A percentile compares a stretch with the other conserved stretches of the same genome.
These are phyloP conservation scores for Atkinsonella texensis DNA, from an alignment of 2,329 filamentous ascomycete species.

Conservation along the genomic window DNA sequence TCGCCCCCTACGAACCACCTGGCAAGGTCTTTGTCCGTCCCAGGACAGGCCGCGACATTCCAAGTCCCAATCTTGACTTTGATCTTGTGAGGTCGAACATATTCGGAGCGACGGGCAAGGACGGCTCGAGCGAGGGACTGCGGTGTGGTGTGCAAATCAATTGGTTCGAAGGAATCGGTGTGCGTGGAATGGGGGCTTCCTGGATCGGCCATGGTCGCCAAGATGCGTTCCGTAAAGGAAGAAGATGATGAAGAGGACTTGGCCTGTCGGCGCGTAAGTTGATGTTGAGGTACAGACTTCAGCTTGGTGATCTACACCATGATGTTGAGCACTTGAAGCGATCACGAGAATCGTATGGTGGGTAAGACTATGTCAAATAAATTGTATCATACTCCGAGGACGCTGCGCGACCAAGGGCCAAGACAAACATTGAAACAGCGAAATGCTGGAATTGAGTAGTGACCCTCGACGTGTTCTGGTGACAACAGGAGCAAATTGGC, in stretches of 20 bases:
- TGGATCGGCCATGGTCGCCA: slow-evolving; percentile 15
- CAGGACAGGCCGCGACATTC: slow-evolving; percentile 82
- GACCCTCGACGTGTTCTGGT: background rate
- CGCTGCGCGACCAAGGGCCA: background rate
- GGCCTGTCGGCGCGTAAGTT: slow-evolving; percentile 13
- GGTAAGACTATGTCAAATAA: background rate
- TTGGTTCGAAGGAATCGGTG: slow-evolving; percentile 25
- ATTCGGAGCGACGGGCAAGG: slow-evolving; percentile 65
- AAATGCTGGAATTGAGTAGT: background rate
- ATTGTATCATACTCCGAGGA: background rate
- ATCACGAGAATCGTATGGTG: background rate
- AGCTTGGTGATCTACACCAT: slow-evolving; percentile 22
- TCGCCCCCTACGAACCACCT: slow-evolving; percentile 78
- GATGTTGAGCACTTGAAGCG: slow-evolving; percentile 9
- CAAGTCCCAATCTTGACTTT: slow-evolving; percentile 86
- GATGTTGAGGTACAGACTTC: slow-evolving; percentile 10
- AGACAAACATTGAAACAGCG: background rate
- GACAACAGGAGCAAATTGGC: background rate
- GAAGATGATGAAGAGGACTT: slow-evolving; percentile 9
- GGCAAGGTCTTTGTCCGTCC: slow-evolving; percentile 76
- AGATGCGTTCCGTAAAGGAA: slow-evolving; percentile 3
- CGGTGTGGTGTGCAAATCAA: slow-evolving; percentile 33
- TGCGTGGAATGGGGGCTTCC: slow-evolving; percentile 21
- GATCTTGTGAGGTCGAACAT: slow-evolving; percentile 60
- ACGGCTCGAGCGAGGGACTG: slow-evolving; percentile 54